A percentile compares a stretch with the other conserved stretches of the same genome.
Conservation (phyloP, 2,329 filamentous ascomycete genomes). For the Diaporthe batatas region DNA sequence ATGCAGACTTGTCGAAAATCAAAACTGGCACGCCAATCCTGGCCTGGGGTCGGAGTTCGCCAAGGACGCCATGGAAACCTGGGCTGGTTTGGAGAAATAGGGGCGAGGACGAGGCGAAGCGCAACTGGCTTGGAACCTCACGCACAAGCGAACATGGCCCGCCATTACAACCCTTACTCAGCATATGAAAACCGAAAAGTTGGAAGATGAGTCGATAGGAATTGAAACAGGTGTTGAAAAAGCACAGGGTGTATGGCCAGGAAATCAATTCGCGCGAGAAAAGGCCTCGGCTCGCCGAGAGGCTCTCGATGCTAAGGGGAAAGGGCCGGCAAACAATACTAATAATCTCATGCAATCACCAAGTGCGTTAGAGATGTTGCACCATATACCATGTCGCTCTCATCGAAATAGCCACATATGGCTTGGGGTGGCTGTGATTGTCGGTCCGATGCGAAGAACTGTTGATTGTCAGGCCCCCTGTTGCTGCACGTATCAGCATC, state of each 20-base stretch:
- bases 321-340: neutral
- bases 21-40: neutral
- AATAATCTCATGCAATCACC: neutral
- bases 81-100: conserved; percentile 4
- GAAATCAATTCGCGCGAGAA: neutral
- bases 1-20: neutral
- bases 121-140: conserved; percentile 5
- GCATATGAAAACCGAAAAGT: neutral
- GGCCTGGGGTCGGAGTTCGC: conserved; percentile 8
- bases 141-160: neutral
- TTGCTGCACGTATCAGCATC: neutral
- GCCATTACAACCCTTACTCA: neutral
- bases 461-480: neutral
- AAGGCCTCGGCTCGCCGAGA: conserved; percentile 9
- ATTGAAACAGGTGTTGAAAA: conserved; percentile 12
- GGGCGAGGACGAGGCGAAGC: conserved; percentile 19
- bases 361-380: neutral
- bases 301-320: neutral
- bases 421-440: neutral
- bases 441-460: neutral
- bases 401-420: neutral
- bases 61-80: conserved; percentile 17
- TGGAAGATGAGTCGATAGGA: neutral
- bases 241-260: neutral
- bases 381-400: neutral